Base-by-base conservation (phyloP, 768 basidiomycete genomes). In the Pulveroboletus sp. region DNA sequence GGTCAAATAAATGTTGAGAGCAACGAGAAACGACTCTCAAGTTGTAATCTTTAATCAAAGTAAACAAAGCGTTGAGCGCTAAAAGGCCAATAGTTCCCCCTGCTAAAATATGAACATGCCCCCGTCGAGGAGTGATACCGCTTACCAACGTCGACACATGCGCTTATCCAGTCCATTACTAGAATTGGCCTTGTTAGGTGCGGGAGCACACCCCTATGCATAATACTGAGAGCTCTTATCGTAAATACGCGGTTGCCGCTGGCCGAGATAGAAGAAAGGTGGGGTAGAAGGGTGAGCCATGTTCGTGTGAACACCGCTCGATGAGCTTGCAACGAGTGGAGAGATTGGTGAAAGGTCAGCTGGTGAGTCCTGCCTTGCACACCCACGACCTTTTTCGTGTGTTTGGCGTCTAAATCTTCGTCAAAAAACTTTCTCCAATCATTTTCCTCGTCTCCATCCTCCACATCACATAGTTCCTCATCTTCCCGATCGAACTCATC, bases 81-180 rank as follows among this genome's bases (percentile, higher is more conserved):
- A 98, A 73, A 49, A 99, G 75, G 1, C 92, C 96, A 14, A 89
- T 77, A 0, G 83, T 78, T 2, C 92, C 93, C 31, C 93, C 92
- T 89, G 54, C 10, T 18, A 2, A 49, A 36, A 44, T 27, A n/a
- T 55, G 31, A 48, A 17, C 21, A 31, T 17, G 45, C 32, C 26
- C 26, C 10, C 51, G 11, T 40, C 39, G 40, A 26, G 32, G 8
- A 7, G 26, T 51, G 27, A 27, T 44, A 27, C 17, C 27, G 64
- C 80, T 54, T 47, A 85, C 91, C 92, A 57, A 80, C 74, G 63
- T 94, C 91, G 11, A 93, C 85, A 57, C 88, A 89, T 3, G 81
- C 80, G 26, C 83, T 81, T 35, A 95, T 77, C 90, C 93, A 96
- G 64, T 95, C 92, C 86, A 93, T 92, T n/a, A 88, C 77, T 44